These are phyloP conservation scores for Sanghuangporus weigelae DNA, from an alignment of 1,284 basidiomycete species.

Conservation along the genomic window DNA sequence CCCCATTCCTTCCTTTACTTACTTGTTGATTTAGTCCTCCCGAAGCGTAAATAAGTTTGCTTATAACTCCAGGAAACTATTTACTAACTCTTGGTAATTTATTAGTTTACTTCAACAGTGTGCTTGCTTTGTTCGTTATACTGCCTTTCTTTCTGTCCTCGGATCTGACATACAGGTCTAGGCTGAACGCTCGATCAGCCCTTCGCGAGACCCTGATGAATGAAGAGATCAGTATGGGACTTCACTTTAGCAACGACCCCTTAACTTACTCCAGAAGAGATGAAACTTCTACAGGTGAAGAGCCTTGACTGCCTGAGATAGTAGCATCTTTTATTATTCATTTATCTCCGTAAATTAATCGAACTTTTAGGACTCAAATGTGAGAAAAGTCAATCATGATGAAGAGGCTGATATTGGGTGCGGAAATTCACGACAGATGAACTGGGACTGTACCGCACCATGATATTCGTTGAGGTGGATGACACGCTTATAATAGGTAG, in stretches of 20 bases:
- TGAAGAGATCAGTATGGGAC: not conserved
- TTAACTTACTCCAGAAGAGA: not conserved
- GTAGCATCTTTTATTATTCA: no score
- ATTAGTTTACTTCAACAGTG: not conserved
- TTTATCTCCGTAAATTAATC: no score
- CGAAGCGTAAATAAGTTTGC: not conserved
- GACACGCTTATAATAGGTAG: no score
- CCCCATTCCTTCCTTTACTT: not conserved
- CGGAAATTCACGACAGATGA: no score
- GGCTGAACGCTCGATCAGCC: not conserved
- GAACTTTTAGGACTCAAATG: no score
- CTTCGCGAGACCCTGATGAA: not conserved
- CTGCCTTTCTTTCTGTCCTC: not conserved
- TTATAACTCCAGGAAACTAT: no score
- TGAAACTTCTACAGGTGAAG: not conserved
- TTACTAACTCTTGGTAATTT: not conserved
- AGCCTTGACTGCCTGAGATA: no score
- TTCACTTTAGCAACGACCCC: not conserved
- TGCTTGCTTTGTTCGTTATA: not conserved
- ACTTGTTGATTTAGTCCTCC: not conserved
- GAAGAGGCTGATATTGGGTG: no score
- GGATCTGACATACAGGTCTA: not conserved
- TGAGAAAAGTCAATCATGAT: no score
- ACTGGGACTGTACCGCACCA: no score
- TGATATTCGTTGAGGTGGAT: no score